phyloP scores from a whole-genome alignment of 257 asterid genomes.

The Przewalskia tangutica region DNA sequence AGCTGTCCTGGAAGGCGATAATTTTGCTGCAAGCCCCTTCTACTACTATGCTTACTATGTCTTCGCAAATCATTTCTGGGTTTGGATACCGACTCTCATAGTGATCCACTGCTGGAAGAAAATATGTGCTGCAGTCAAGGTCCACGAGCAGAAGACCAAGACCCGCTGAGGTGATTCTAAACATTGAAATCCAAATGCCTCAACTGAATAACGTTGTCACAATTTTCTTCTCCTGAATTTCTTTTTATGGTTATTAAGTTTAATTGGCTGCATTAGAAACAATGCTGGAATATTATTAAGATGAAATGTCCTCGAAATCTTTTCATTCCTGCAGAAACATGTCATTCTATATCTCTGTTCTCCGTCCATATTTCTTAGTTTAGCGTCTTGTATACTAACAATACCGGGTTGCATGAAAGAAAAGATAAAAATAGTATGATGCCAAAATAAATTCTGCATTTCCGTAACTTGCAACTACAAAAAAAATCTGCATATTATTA shows the following conservation, averaged over 20 bases:
- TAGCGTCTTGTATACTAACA: not conserved
- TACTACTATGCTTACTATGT: conserved; percentile 61
- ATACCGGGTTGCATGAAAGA: not conserved
- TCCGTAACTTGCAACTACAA: not conserved
- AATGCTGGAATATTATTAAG: not conserved
- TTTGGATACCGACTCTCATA: conserved; percentile 57
- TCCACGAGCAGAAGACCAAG: conserved; percentile 57
- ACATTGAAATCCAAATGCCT: not conserved
- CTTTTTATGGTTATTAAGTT: not conserved
- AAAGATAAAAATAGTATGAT: not conserved
- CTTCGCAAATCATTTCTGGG: conserved; percentile 72
- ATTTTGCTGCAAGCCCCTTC: conserved; percentile 47
- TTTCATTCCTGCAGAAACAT: not conserved
- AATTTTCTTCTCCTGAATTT: not conserved
- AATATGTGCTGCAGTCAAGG: conserved; percentile 47
- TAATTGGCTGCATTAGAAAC: not conserved
- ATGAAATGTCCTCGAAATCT: not conserved
- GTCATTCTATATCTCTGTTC: not conserved
- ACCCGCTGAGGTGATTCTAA: conserved; percentile 18
- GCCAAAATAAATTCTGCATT: not conserved
- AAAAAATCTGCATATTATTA: not conserved
- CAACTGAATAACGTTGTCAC: not conserved
- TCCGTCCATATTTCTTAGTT: not conserved
- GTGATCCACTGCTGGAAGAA: conserved; percentile 63
- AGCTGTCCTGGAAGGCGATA: conserved; percentile 70